phyloP scores from a whole-genome alignment of 148 eudicot genomes.

The Arctostaphylos glauca region DNA sequence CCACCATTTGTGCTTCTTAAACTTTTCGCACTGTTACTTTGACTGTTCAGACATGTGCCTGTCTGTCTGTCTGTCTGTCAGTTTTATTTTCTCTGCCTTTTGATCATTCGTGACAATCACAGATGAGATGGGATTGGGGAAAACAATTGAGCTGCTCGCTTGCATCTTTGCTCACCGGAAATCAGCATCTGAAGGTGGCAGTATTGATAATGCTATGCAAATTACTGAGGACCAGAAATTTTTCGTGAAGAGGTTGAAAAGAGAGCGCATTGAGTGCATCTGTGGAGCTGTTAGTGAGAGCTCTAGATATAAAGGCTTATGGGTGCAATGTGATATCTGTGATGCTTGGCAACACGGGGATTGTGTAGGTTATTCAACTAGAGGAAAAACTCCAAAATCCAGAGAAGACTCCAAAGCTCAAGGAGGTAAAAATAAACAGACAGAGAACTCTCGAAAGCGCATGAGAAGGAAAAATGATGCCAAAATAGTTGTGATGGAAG shows the following conservation, averaged over 20 bases:
- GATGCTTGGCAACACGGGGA: conserved; percentile 99
- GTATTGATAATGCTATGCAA: conserved; percentile 32
- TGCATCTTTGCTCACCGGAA: conserved; percentile 77
- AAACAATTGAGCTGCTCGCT: conserved; percentile 93
- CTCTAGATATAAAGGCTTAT: conserved; percentile 66
- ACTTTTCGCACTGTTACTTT: background rate
- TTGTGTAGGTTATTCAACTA: conserved; percentile 67
- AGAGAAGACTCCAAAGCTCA: conserved; percentile 24
- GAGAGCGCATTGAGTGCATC: conserved; percentile 89
- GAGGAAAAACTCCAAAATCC: conserved; percentile 29
- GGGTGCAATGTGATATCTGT: conserved; percentile 98
- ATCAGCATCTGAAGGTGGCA: conserved; percentile 45
- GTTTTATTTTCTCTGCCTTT: conserved; percentile 16
- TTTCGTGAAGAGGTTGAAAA: conserved; percentile 63
- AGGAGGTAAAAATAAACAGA: conserved; percentile 18
- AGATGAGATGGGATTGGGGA: conserved; percentile 99
- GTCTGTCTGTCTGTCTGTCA: conserved; percentile 19
- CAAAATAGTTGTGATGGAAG: conserved; percentile 48
- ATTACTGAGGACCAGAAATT: conserved; percentile 27
- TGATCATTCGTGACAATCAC: conserved; percentile 26
- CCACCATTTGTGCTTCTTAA: background rate
- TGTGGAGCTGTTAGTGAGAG: conserved; percentile 94
- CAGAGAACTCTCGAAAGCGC: conserved; percentile 29
- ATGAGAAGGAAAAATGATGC: conserved; percentile 41
- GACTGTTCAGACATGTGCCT: background rate